phyloP scores from a whole-genome alignment of 495 filamentous ascomycete species.

The Xylaria curta region DNA sequence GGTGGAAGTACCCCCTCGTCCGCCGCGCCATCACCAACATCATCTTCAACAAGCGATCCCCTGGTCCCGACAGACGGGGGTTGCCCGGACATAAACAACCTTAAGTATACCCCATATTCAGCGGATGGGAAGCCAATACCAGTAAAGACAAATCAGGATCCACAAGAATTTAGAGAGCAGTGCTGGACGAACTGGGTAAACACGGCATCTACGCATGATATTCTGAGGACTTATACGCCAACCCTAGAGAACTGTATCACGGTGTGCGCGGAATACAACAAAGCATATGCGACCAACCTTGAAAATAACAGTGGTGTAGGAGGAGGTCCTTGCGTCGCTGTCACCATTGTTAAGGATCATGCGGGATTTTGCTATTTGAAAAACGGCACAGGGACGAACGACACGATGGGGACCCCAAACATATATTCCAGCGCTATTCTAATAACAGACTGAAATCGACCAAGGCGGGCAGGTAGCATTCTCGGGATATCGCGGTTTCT shows the following conservation, averaged over 20 bases:
- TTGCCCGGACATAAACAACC: conserved; percentile 39
- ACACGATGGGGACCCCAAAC: conserved; percentile 37
- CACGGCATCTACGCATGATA: conserved; percentile 37
- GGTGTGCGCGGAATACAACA: conserved; percentile 45
- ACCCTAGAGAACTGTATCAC: conserved; percentile 44
- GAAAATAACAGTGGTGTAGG: conserved; percentile 28
- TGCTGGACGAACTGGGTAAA: conserved; percentile 44
- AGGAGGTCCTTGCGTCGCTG: conserved; percentile 39
- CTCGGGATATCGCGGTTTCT: neutral
- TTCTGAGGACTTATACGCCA: conserved; percentile 43
- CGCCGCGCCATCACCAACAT: conserved; percentile 22
- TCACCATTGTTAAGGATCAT: conserved; percentile 39
- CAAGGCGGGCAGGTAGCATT: neutral
- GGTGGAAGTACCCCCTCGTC: conserved; percentile 19
- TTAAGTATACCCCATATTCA: conserved; percentile 37
- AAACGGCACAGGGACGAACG: conserved; percentile 43
- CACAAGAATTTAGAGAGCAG: conserved; percentile 38
- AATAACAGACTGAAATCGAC: conserved; percentile 23
- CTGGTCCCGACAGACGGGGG: conserved; percentile 34
- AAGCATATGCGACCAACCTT: conserved; percentile 34
- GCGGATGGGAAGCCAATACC: conserved; percentile 36
- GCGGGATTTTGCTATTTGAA: conserved; percentile 47
- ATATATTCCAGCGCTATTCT: conserved; percentile 40
- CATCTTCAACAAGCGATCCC: conserved; percentile 24
- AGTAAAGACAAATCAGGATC: conserved; percentile 25